Evolutionary conservation across 306 rosid genomes (phyloP).

Genomic region (Argentina anserina): DNA sequence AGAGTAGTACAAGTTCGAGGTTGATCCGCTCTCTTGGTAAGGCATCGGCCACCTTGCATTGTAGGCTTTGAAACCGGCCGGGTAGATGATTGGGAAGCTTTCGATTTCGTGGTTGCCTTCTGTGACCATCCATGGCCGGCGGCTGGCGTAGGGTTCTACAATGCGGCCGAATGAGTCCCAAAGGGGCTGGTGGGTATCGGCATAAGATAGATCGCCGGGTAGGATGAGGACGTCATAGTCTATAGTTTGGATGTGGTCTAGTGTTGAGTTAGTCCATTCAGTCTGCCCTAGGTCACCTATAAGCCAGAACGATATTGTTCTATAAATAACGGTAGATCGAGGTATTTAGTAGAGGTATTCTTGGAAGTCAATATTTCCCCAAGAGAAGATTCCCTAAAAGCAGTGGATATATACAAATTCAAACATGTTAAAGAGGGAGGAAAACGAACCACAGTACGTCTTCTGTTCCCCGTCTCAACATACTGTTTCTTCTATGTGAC

Average conservation of each 20-base stretch:
- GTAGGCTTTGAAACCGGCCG: slow-evolving; percentile 43
- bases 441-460: not conserved
- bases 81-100: slow-evolving; percentile 36
- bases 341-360: no score
- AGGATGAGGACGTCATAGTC: slow-evolving; percentile 64
- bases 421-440: not conserved
- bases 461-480: not conserved
- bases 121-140: slow-evolving; percentile 79
- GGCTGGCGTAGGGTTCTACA: slow-evolving; percentile 62
- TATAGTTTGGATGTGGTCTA: slow-evolving; percentile 36
- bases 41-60: slow-evolving; percentile 76
- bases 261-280: slow-evolving; percentile 57
- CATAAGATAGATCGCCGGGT: slow-evolving; percentile 73
- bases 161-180: slow-evolving; percentile 86
- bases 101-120: slow-evolving; percentile 79
- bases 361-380: no score
- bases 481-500: not conserved
- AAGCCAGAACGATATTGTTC: not conserved
- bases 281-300: slow-evolving; percentile 81
- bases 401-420: not conserved
- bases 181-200: slow-evolving; percentile 48
- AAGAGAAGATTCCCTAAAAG: not conserved
- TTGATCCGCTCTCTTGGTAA: slow-evolving; percentile 47
- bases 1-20: slow-evolving; percentile 68
- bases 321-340: no score